Evolutionary conservation across 2,329 filamentous ascomycete species (phyloP), one percentile per base, ranked within the genome.

Genomic region (Ramularia collo-cygni): DNA sequence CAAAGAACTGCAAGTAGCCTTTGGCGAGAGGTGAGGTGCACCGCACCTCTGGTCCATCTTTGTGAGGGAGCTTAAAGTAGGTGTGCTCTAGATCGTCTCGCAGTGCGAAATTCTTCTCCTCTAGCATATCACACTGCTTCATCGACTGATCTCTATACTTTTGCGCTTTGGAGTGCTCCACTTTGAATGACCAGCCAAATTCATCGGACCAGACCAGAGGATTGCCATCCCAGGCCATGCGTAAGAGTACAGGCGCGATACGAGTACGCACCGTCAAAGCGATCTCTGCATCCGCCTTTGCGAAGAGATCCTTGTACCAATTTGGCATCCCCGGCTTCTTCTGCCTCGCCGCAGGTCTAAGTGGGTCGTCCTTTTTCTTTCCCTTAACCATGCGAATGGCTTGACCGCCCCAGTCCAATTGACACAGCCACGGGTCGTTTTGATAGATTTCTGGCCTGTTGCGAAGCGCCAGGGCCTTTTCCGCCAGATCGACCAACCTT

Each of bases 11-110:
- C 42, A 95, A 69, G 54, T 96, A 98, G 8, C 84, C 77, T 64
- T 98, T 98, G 6, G 92, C 88, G 60, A 98, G 75, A 0, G 92
- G 92, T 47, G 81, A 95, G 2, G 75, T 77, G 62, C 92, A 96
- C 42, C 92, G 76, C 10, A 90, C 81, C 14, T 77, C 74, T 0
- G 89, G 89, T 0, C 92, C 92, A 61, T 96, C 89, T 55, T 96
- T 96, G 64, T 98, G 92, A 1, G 93, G 92, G 4, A 98, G 72
- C 60, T 96, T 98, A 67, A 90, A 94, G 62, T 93, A 98, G 4
- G 72, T 64, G 46, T 83, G 73, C 2, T 67, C 61, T 4, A 51
- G 61, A 57, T 95, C 88, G 45, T 84, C 74, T 21, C 78, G 74
- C 15, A 96, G 65, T 32, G 50, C 67, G 13, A 70, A 56, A 19